Conservation (phyloP, 225 moss, liverwort and hornwort genomes). For the Pseudoscleropodium purum region DNA sequence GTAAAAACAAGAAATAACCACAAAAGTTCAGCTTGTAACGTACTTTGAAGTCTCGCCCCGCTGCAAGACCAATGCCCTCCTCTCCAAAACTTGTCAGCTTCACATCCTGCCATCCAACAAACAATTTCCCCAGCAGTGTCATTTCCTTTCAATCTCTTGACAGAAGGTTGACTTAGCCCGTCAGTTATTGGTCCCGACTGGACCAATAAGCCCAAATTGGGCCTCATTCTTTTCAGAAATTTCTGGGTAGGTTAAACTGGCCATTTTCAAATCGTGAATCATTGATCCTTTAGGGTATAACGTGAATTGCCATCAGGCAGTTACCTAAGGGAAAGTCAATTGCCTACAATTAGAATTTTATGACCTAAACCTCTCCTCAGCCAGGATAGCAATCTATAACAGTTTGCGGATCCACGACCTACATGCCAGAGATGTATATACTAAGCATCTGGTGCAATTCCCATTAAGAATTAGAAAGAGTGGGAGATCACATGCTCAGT, state of each 20-base stretch:
- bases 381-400: neutral
- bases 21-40: neutral
- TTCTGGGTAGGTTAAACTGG: neutral
- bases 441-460: neutral
- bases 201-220: neutral
- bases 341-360: neutral
- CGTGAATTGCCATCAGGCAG: neutral
- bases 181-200: neutral
- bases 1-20: neutral
- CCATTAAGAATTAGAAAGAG: neutral
- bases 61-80: conserved; percentile 46
- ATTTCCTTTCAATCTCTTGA: neutral
- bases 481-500: neutral
- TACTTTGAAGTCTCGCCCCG: conserved; percentile 26
- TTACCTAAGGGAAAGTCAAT: neutral
- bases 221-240: neutral
- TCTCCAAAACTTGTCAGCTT: conserved; percentile 33
- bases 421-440: neutral
- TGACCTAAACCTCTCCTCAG: neutral
- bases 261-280: neutral
- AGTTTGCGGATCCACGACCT: neutral
- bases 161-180: neutral
- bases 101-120: conserved; percentile 27
- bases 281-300: neutral
- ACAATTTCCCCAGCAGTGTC: neutral